Base-by-base conservation (phyloP, 2,329 filamentous ascomycete genomes). In the Neonectria magnoliae region DNA sequence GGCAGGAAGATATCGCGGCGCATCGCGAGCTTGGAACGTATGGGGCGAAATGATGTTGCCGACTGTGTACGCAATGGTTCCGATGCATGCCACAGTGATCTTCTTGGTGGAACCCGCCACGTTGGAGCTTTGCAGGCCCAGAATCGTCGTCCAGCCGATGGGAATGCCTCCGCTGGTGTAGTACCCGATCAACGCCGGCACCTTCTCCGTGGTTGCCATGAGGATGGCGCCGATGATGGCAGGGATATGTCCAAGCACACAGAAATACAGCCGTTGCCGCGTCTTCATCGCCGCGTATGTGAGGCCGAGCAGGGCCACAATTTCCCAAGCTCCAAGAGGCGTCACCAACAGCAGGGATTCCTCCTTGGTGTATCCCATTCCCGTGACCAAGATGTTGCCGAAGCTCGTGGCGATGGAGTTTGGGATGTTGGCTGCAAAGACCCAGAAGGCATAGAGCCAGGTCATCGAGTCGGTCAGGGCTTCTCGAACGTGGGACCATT, bases 21-120 rank as follows among this genome's bases (percentile, higher is more conserved):
- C 68, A 47, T 71, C 69, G 0, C 67, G 57, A 1, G 69, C 66
- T 16, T 70, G 69, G 36, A 71, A 71, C 0, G 69, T 71, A 6
- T 71, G 69, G 1, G 69, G 69, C 4, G 68, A 70, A 36, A 70
- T 70, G 25, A 71, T 71, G 25, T 71, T 71, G 33, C 69, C 69
- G 13, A 70, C 64, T 2, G 68, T 70, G 3, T 71, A 71, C 2
- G 68, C 63, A 27, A 71, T 69, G 3, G 68, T 67, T 2, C 68
- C 68, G 2, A 71, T 69, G n/a, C 68, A 70, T 1, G 69, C 67
- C 11, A 71, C 66, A 1, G 69, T 71, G 10, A 70, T 60, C 25
- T 71, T 71, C 27, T 71, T 71, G 1, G 69, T 71, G 8, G 68
- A 71, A 0, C 69, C 68, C 2, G 69, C 69, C 0, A 71, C 68